Evolutionary conservation across 768 basidiomycete genomes (phyloP).

Genomic region (Tephrocybe sp.): DNA sequence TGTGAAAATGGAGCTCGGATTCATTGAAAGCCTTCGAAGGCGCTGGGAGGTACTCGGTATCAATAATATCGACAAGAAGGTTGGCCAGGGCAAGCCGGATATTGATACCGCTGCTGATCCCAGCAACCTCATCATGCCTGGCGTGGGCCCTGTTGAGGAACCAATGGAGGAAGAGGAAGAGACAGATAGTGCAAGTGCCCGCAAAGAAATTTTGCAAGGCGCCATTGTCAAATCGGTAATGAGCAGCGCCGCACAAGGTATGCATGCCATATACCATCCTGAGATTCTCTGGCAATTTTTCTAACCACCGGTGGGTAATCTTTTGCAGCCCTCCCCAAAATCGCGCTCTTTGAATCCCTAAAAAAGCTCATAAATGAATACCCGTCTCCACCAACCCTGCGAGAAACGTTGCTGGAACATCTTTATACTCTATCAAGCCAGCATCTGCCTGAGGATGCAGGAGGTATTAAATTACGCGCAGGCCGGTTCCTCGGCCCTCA

Average conservation of each 20-base stretch:
- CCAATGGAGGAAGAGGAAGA: conserved; percentile 33
- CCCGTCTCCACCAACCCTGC: conserved; percentile 34
- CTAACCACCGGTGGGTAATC: not conserved
- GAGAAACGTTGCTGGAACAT: conserved; percentile 35
- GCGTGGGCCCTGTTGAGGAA: conserved; percentile 20
- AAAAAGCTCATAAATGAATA: conserved; percentile 35
- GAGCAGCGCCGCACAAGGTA: conserved; percentile 70
- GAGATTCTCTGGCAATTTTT: conserved; percentile 4
- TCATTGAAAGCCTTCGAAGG: conserved; percentile 73
- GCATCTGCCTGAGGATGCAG: conserved; percentile 31
- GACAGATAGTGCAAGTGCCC: conserved; percentile 52
- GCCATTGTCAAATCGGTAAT: conserved; percentile 81
- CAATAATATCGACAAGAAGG: conserved; percentile 24
- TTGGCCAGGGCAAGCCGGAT: conserved; percentile 12
- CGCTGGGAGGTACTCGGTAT: conserved; percentile 84
- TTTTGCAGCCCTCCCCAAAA: conserved; percentile 36
- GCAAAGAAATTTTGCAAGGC: conserved; percentile 70
- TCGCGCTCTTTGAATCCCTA: conserved; percentile 40
- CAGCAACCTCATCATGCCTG: conserved; percentile 22
- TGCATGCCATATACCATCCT: conserved; percentile 4
- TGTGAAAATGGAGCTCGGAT: conserved; percentile 85
- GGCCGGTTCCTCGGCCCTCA: conserved; percentile 29
- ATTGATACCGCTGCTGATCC: conserved; percentile 16
- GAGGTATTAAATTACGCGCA: conserved; percentile 36
- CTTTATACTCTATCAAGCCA: conserved; percentile 34